These are phyloP conservation scores for Pythium scleroteichum DNA, from an alignment of 352 stramenopile species.

Conservation along the genomic window DNA sequence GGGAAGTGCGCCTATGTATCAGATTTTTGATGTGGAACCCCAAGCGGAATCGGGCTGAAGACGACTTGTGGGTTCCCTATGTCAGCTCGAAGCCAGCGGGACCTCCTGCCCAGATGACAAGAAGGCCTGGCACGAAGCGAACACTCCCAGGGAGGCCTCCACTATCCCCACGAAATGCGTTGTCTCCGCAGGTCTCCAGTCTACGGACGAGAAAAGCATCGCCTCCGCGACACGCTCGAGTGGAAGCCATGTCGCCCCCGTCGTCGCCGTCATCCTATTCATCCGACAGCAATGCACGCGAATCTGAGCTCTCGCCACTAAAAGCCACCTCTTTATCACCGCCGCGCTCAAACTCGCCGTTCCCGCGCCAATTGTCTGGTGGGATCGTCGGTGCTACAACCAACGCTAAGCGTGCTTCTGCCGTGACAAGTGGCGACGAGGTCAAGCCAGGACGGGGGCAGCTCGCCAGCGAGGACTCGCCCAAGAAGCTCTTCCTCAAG, in stretches of 20 bases:
- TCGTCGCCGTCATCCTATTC: constrained; percentile 55
- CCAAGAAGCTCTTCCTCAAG: constrained; percentile 48
- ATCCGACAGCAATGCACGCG: constrained; percentile 28
- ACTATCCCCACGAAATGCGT: constrained; percentile 21
- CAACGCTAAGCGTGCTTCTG: neutral
- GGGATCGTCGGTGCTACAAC: constrained; percentile 10
- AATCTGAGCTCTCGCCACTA: constrained; percentile 4
- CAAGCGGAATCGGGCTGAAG: neutral
- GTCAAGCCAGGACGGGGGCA: neutral
- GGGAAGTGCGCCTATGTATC: constrained; percentile 46
- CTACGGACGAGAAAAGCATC: neutral
- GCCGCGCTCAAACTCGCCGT: neutral
- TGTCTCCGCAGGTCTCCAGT: constrained; percentile 1
- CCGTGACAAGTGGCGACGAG: neutral
- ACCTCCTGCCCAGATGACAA: neutral
- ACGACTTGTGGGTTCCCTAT: constrained; percentile 38
- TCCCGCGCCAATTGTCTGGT: neutral
- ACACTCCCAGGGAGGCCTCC: constrained; percentile 6
- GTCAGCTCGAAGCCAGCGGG: neutral
- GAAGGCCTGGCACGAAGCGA: neutral
- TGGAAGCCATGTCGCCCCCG: constrained; percentile 52
- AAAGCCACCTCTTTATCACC: neutral
- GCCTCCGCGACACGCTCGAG: constrained; percentile 31
- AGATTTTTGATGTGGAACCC: constrained; percentile 37
- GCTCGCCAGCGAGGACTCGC: neutral